Conservation (phyloP, 371 early-diverging fungal species). For the Mucor ambiguus region DNA sequence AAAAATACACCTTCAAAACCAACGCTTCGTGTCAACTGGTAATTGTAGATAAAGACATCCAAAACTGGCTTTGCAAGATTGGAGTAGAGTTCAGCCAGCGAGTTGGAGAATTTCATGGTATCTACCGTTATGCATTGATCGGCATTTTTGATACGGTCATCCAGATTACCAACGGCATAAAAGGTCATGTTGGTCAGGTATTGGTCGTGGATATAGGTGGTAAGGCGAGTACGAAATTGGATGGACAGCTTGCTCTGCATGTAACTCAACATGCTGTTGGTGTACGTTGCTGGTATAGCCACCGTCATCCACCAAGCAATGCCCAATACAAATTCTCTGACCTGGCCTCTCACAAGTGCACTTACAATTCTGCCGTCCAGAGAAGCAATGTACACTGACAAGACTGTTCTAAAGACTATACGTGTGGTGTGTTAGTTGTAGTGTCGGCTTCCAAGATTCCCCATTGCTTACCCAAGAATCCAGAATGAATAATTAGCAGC, state of each 20-base stretch:
- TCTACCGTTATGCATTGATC: slow-evolving; percentile 93
- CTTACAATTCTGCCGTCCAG: slow-evolving; percentile 93
- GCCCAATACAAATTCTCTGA: slow-evolving; percentile 76
- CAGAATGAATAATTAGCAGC: slow-evolving; percentile 79
- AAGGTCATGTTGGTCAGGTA: slow-evolving; percentile 87
- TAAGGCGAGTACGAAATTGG: slow-evolving; percentile 85
- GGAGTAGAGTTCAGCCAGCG: slow-evolving; percentile 77
- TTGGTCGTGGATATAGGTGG: slow-evolving; percentile 81
- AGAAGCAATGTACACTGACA: slow-evolving; percentile 88
- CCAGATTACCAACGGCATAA: slow-evolving; percentile 84
- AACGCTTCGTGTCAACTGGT: slow-evolving; percentile 79
- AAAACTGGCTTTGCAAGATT: slow-evolving; percentile 88
- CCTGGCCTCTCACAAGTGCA: slow-evolving; percentile 80
- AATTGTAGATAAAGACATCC: slow-evolving; percentile 86
- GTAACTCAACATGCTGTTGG: slow-evolving; percentile 90
- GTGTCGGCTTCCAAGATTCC: too few relatives aligned
- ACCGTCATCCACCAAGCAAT: slow-evolving; percentile 91
- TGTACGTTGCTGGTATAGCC: slow-evolving; percentile 94
- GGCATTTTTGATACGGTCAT: slow-evolving; percentile 84
- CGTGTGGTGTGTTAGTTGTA: background rate
- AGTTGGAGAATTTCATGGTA: slow-evolving; percentile 82
- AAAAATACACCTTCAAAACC: slow-evolving; percentile 76
- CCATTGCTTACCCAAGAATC: slow-evolving; percentile 63
- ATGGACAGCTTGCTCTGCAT: slow-evolving; percentile 86
- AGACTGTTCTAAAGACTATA: slow-evolving; percentile 77